These are phyloP conservation scores for Hanseniaspora uvarum DNA, from an alignment of 1,139 yeast species.

Conservation along the genomic window DNA sequence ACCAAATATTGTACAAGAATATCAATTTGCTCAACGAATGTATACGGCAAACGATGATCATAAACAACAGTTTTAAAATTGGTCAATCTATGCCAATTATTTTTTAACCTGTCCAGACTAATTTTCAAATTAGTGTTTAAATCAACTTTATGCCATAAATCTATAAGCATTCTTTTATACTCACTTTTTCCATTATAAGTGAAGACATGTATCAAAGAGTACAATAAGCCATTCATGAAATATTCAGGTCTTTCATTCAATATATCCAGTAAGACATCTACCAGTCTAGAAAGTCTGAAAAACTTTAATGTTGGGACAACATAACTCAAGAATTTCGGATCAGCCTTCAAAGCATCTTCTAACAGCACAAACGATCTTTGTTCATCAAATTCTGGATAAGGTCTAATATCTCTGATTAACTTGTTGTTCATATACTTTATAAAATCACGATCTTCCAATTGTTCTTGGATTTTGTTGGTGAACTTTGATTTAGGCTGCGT, in stretches of 20 bases:
- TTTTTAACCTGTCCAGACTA: neutral
- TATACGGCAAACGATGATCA: neutral
- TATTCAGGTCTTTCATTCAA: neutral
- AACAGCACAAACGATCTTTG: neutral
- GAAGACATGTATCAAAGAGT: neutral
- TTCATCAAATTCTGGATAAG: neutral
- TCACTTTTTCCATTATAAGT: neutral
- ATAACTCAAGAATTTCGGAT: neutral
- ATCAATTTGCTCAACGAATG: slow-evolving; percentile 6
- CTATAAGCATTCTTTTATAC: neutral
- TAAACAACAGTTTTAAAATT: neutral
- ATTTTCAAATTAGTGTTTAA: neutral
- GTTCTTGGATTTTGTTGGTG: neutral
- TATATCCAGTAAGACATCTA: neutral
- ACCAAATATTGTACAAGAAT: neutral
- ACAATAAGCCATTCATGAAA: neutral
- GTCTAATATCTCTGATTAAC: neutral
- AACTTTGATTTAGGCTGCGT: slow-evolving; percentile 1
- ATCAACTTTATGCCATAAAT: neutral
- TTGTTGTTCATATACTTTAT: neutral
- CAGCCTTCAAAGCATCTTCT: neutral
- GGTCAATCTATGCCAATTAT: neutral
- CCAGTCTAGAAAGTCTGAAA: neutral
- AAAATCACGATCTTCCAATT: neutral
- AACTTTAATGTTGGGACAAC: neutral